phyloP scores from a whole-genome alignment of 345 rosid species.

The Trapa bicornis region DNA sequence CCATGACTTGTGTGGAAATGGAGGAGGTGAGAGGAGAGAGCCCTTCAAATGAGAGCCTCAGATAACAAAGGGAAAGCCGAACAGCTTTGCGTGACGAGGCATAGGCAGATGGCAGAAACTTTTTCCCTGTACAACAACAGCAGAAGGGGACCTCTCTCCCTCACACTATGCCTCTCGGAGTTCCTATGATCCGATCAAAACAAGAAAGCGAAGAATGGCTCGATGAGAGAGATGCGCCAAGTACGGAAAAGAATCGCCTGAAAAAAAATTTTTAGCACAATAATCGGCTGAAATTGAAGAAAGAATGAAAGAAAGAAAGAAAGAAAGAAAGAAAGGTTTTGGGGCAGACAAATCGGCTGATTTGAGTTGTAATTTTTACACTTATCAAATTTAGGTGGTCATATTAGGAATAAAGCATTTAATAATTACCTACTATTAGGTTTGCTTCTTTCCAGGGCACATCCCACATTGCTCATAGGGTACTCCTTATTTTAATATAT shows the following conservation, averaged over 20 bases:
- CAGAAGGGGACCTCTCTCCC: neutral
- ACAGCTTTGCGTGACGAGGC: constrained; percentile 8
- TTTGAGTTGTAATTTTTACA: too few relatives aligned
- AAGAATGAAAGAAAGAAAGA: neutral
- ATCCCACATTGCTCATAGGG: too few relatives aligned
- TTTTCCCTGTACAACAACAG: neutral
- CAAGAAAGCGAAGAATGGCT: constrained; percentile 7
- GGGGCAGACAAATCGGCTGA: too few relatives aligned
- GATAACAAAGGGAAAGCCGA: constrained; percentile 5
- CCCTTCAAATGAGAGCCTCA: constrained; percentile 15
- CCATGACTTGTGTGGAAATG: constrained; percentile 7
- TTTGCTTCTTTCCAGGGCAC: too few relatives aligned
- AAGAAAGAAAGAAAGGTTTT: too few relatives aligned
- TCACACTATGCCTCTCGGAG: neutral
- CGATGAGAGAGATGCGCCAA: constrained; percentile 6
- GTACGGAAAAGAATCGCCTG: neutral
- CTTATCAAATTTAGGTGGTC: too few relatives aligned
- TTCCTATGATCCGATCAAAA: constrained; percentile 44
- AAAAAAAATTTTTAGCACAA: too few relatives aligned
- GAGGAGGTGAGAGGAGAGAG: constrained; percentile 17
- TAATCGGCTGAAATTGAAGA: constrained; percentile 4
- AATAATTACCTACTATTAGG: too few relatives aligned
- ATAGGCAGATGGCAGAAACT: neutral
- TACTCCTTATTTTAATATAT: too few relatives aligned
- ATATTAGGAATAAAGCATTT: too few relatives aligned